A percentile compares a stretch with the other conserved stretches of the same genome.
Conservation (phyloP, 2,329 filamentous ascomycete species). For the Penicillium sp. region DNA sequence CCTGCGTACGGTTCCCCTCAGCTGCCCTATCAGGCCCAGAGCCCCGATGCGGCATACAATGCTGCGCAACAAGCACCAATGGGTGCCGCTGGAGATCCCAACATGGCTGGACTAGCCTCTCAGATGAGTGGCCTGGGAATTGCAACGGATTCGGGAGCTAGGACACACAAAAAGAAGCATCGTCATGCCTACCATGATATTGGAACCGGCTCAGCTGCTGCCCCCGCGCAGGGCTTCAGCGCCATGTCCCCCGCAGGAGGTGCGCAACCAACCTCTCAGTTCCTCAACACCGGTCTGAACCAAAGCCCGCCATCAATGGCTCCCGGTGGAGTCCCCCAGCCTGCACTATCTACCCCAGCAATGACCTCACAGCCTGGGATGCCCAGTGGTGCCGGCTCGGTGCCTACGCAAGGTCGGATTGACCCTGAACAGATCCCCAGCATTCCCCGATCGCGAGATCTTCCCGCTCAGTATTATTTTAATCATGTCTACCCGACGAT, state of each 20-base stretch:
- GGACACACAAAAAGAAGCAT: constrained; percentile 80
- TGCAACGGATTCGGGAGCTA: constrained; percentile 49
- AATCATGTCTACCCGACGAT: constrained; percentile 92
- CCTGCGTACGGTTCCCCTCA: constrained; percentile 32
- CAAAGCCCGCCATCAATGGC: constrained; percentile 36
- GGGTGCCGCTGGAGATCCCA: constrained; percentile 30
- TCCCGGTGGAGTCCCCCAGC: constrained; percentile 28
- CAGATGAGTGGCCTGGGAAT: constrained; percentile 80
- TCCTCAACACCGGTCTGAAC: constrained; percentile 58
- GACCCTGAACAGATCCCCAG: constrained; percentile 93
- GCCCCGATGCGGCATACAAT: constrained; percentile 31
- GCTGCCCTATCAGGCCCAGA: constrained; percentile 26
- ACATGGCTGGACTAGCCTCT: constrained; percentile 49
- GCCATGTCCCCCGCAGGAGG: constrained; percentile 61
- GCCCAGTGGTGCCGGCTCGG: constrained; percentile 53
- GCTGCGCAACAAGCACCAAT: constrained; percentile 23
- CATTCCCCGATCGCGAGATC: constrained; percentile 80
- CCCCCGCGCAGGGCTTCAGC: constrained; percentile 69
- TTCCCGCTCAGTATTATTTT: constrained; percentile 79
- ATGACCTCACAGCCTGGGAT: constrained; percentile 34
- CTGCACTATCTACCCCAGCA: constrained; percentile 24
- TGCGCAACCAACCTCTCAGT: constrained; percentile 58
- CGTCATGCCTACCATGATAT: constrained; percentile 89
- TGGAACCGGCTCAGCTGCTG: constrained; percentile 50
- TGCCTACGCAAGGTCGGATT: constrained; percentile 71